Conservation (phyloP, 1,284 basidiomycete species). For the Malassezia sp. region DNA sequence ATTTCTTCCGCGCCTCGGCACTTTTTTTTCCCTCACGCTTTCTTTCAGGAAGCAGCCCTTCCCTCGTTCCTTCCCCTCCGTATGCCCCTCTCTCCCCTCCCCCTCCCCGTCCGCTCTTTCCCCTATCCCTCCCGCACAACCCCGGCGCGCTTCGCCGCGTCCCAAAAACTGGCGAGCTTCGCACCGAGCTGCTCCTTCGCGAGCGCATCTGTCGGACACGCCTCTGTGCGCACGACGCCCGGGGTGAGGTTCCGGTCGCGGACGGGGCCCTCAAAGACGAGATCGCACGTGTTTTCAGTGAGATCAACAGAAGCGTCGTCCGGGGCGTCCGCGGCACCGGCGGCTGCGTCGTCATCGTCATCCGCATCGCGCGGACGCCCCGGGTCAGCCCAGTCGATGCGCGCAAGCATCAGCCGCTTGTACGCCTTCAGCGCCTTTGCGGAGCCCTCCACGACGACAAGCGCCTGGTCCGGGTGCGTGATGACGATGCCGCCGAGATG, state of each 20-base stretch:
- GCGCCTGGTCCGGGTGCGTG: constrained; percentile 73
- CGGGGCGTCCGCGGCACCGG: constrained; percentile 32
- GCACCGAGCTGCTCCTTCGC: constrained; percentile 75
- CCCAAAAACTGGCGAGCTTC: constrained; percentile 80
- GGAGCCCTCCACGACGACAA: constrained; percentile 88
- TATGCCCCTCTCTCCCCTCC: too few species aligned
- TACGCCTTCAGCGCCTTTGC: constrained; percentile 75
- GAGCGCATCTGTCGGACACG: constrained; percentile 66
- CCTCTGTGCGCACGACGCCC: constrained; percentile 55
- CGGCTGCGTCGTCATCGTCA: constrained; percentile 21
- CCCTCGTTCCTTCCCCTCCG: too few species aligned
- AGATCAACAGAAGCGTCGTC: constrained; percentile 50
- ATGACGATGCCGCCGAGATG: constrained; percentile 77
- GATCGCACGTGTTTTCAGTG: constrained; percentile 72
- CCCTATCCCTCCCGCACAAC: too few species aligned
- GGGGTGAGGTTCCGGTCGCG: constrained; percentile 55
- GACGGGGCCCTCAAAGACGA: constrained; percentile 85
- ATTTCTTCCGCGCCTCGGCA: too few species aligned
- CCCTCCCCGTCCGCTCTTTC: too few species aligned
- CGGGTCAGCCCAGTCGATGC: constrained; percentile 89
- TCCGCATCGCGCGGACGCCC: constrained; percentile 59
- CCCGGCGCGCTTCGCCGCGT: constrained; percentile 80
- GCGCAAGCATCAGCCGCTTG: constrained; percentile 71
- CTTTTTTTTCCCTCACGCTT: too few species aligned
- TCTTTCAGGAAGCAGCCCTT: too few species aligned